Base-by-base conservation (phyloP, 2,329 filamentous ascomycete species). In the Westerdykella sp. region DNA sequence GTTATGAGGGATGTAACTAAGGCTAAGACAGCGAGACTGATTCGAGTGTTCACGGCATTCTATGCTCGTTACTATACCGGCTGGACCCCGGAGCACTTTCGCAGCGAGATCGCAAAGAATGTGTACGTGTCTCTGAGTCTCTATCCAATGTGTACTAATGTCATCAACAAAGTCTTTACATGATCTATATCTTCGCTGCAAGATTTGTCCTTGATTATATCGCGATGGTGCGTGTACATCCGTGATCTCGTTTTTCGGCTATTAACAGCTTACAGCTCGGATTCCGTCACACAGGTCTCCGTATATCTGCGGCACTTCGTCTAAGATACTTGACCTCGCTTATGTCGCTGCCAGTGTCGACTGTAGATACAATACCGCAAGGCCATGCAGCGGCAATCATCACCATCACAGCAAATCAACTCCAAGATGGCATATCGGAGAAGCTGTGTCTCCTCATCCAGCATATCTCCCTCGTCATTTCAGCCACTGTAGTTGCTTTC, bases 131-230 rank as follows among this genome's bases (percentile, higher is more conserved):
- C 13, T 28, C 11, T 28, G 9, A 28, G 9, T 21, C 28, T 41
- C 12, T 34, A 12, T 11, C 2, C 36, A 10, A 12, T 23, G 5
- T 16, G n/a, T 18, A 40, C 38, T 35, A 25, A 39, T 21, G 16
- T 7, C 2, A 10, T 3, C 9, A 7, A 37, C 7, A 6, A 21
- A 79, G 76, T 6, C 56, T 78, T n/a, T 77, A 72, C 48, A 78
- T 80, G 46, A 64, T 81, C 12, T 80, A 79, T 53, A 66, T 82
- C 1, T 80, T 81, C 47, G 63, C 78, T 15, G 77, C 63, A 12
- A 77, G 77, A 42, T 75, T 80, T 32, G 50, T 67, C 4, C 59
- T 80, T n/a, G 73, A 70, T 0, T 81, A 80, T 47, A 53, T 77
- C 14, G 76, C 77, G 46, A 74, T 75, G 50, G 75, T 78, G 61